Evolutionary conservation across 2,329 filamentous ascomycete genomes (phyloP), one percentile per base, ranked within the genome.

Genomic region (Pseudovirgaria hyperparasitica): DNA sequence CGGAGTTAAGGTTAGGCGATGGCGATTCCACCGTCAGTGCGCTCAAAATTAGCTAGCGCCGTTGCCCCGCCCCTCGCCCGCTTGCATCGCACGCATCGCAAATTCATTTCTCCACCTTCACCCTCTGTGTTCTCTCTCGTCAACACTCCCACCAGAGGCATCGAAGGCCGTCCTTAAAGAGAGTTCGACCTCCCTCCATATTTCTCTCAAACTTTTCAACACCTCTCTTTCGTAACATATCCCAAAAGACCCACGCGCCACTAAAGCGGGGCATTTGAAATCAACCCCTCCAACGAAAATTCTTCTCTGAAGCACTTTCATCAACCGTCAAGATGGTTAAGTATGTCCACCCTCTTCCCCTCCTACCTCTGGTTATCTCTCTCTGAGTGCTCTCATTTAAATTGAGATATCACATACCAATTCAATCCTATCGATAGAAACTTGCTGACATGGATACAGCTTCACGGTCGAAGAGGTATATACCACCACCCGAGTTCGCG

Each of bases 241-340:
- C n/a, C n/a, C n/a, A n/a, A n/a, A n/a, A n/a, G n/a, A n/a, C n/a
- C n/a, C n/a, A n/a, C n/a, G n/a, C 19, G 9, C n/a, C n/a, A n/a
- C n/a, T n/a, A 24, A 46, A 45, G 51, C 50, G 51, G 50, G 51
- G 50, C 51, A 51, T 41, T 43, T 25, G 35, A 38, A 28, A 31
- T 37, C 31, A 35, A 38, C 39, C 34, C 36, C 42, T 45, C 39
- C 37, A 43, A 40, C 42, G 38, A 51, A 47, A 50, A 52, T 52
- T 49, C 35, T 24, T 33, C 20, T 34, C 45, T 40, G 37, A 45
- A 37, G 46, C 36, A 42, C 50, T 35, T 40, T 33, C 34, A 26
- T 32, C 34, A 42, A 79, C 85, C 82, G 84, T 69, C 79, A 94
- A 85, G 63, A 98, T 98, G 90, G 90, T 98, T 63, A 94, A 96